Evolutionary conservation across 768 basidiomycete species (phyloP).

Genomic region (Lactarius hatsudake): DNA sequence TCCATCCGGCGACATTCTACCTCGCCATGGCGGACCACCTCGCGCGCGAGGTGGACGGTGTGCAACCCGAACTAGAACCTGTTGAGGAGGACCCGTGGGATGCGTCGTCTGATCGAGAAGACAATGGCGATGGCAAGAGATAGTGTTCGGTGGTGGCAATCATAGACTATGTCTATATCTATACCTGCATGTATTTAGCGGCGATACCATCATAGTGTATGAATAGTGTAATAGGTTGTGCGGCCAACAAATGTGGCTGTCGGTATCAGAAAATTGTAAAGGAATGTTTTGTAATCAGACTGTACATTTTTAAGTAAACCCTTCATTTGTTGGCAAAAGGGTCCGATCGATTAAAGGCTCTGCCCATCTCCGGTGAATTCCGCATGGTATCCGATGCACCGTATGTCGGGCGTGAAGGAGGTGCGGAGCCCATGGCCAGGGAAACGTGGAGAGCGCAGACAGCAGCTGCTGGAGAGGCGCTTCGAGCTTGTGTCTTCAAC

Average conservation of each 20-base stretch:
- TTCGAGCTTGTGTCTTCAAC: neutral
- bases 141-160: neutral
- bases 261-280: no score
- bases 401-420: neutral
- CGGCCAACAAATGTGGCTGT: neutral
- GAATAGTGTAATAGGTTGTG: neutral
- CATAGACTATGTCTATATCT: conserved; percentile 5
- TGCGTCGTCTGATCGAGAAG: conserved; percentile 26
- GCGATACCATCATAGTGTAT: conserved; percentile 13
- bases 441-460: neutral
- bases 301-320: neutral
- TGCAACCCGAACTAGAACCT: conserved; percentile 28
- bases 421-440: neutral
- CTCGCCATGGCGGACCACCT: conserved; percentile 77
- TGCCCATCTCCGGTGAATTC: neutral
- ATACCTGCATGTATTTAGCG: conserved; percentile 5
- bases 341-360: neutral
- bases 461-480: neutral
- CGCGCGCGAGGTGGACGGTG: conserved; percentile 71
- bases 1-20: conserved; percentile 91
- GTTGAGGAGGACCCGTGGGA: conserved; percentile 28
- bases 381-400: neutral
- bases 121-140: conserved; percentile 5
- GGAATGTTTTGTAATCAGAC: neutral
- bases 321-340: neutral